Conservation (phyloP, 1,139 yeast genomes). For the Pichia sp. region DNA sequence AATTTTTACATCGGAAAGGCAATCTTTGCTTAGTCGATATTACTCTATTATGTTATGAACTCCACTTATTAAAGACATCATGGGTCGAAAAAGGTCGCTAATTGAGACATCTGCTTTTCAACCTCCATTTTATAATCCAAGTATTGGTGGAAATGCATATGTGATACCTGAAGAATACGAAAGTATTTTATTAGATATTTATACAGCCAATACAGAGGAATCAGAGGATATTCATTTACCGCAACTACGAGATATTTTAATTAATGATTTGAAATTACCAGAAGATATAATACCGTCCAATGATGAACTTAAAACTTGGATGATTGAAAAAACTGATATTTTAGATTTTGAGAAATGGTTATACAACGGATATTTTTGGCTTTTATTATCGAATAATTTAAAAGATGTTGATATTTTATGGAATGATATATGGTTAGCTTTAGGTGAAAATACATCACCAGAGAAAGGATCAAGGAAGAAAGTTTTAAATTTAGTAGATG, state of each 20-base stretch:
- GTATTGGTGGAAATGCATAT: slow-evolving; percentile 10
- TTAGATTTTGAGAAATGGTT: slow-evolving; percentile 41
- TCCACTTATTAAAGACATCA: background rate
- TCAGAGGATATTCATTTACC: slow-evolving; percentile 7
- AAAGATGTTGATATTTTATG: slow-evolving; percentile 35
- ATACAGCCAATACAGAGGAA: slow-evolving; percentile 7
- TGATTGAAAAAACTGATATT: slow-evolving; percentile 19
- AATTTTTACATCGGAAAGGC: no score
- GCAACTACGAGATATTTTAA: slow-evolving; percentile 3
- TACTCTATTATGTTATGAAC: no score
- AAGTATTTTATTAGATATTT: slow-evolving; percentile 10
- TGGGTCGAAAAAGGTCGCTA: slow-evolving; percentile 4
- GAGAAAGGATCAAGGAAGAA: no score
- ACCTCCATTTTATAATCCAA: slow-evolving; percentile 14
- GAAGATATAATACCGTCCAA: slow-evolving; percentile 16
- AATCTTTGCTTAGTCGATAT: no score
- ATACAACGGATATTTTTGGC: slow-evolving; percentile 32
- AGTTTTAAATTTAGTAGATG: slow-evolving; percentile 30
- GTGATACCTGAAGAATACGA: slow-evolving; percentile 15
- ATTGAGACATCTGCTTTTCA: slow-evolving; percentile 10
- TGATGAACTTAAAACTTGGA: slow-evolving; percentile 28
- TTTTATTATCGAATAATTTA: slow-evolving; percentile 31
- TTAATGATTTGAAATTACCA: slow-evolving; percentile 17
- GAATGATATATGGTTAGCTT: slow-evolving; percentile 29
- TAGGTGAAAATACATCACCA: slow-evolving; percentile 7